Evolutionary conservation across 2,329 filamentous ascomycete species (phyloP).

Genomic region (Pseudogymnoascus pannorum): DNA sequence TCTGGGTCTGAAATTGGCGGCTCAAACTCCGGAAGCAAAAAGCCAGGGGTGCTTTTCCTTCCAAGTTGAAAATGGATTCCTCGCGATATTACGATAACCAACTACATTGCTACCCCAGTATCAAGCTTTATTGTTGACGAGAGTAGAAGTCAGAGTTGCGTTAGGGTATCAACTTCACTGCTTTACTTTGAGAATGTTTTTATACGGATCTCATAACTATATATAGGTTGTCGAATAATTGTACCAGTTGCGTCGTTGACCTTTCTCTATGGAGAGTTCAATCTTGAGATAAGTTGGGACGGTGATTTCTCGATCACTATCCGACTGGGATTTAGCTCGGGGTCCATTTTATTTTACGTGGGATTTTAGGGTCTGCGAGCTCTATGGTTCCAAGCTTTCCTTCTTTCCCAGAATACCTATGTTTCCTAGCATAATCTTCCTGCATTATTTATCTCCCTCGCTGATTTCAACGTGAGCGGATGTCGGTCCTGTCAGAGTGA

Average conservation of each 20-base stretch:
- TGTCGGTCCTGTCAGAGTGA: not conserved
- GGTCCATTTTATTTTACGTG: not conserved
- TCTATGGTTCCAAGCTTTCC: not conserved
- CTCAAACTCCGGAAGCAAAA: too few relatives aligned
- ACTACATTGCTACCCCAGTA: too few relatives aligned
- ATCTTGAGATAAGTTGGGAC: not conserved
- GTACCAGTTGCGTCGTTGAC: not conserved
- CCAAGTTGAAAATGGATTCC: too few relatives aligned
- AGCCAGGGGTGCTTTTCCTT: too few relatives aligned
- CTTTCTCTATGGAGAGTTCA: not conserved
- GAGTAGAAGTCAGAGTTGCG: too few relatives aligned
- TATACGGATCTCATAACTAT: not conserved
- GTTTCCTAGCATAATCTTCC: not conserved
- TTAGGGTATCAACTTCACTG: too few relatives aligned
- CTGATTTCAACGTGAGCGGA: not conserved
- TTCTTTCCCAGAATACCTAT: not conserved
- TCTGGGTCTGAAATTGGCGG: too few relatives aligned
- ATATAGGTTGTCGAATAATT: not conserved
- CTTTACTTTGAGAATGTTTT: too few relatives aligned
- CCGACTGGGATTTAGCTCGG: not conserved
- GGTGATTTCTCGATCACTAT: not conserved
- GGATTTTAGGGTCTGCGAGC: not conserved
- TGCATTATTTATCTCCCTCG: not conserved
- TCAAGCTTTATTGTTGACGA: too few relatives aligned
- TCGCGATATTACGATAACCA: too few relatives aligned